These are phyloP conservation scores for Penicillium digitatum DNA, from an alignment of 2,329 filamentous ascomycete species.

Conservation along the genomic window DNA sequence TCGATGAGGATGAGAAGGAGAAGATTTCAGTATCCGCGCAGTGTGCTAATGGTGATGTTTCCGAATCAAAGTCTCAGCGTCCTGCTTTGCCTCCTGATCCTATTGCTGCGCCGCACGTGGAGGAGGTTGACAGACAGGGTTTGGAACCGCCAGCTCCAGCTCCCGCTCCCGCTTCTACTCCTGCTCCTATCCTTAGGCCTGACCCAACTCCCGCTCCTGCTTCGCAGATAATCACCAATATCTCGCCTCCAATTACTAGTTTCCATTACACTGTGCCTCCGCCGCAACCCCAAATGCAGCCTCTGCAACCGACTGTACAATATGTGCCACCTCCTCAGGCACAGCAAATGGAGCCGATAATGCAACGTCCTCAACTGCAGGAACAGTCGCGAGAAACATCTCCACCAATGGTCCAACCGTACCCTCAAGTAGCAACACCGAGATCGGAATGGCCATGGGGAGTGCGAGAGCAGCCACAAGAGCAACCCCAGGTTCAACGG, in stretches of 20 bases:
- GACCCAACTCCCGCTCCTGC: background rate
- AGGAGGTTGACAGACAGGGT: background rate
- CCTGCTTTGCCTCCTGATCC: background rate
- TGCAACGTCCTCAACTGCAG: background rate
- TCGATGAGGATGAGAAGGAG: conserved; percentile 14
- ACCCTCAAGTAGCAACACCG: background rate
- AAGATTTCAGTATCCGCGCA: conserved; percentile 5
- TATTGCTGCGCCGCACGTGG: background rate
- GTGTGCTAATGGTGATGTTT: background rate
- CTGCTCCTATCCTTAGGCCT: background rate
- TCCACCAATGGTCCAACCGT: background rate
- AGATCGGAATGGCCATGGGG: conserved; percentile 5
- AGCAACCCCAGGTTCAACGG: background rate
- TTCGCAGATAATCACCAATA: conserved; percentile 12
- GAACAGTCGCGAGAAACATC: background rate
- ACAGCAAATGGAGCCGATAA: conserved; percentile 26
- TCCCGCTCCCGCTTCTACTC: background rate
- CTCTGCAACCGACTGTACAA: conserved; percentile 21
- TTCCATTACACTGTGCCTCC: conserved; percentile 32
- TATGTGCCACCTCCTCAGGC: conserved; percentile 57
- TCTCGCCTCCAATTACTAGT: conserved; percentile 12
- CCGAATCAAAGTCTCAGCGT: background rate
- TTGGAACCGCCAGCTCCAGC: background rate
- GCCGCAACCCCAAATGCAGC: conserved; percentile 17
- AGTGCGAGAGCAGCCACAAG: background rate